These are phyloP conservation scores for Eimeria maxima DNA, from an alignment of 169 alveolate species.

Conservation along the genomic window DNA sequence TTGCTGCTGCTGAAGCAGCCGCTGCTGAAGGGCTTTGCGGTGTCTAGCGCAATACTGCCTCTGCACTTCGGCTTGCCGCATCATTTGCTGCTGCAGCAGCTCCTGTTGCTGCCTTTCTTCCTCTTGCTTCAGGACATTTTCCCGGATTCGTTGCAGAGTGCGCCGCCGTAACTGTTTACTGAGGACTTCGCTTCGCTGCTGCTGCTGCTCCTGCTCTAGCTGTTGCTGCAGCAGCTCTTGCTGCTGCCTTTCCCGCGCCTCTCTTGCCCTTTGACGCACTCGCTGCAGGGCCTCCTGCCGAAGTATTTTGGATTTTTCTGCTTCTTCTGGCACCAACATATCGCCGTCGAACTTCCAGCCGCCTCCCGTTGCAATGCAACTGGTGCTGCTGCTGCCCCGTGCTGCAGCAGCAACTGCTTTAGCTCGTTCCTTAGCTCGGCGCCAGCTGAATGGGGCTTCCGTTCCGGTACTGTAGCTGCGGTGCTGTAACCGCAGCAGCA, in stretches of 20 bases:
- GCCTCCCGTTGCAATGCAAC: not conserved
- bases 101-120: constrained; percentile 56
- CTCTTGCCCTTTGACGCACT: constrained; percentile 64
- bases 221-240: constrained; percentile 21
- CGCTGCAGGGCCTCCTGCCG: constrained; percentile 45
- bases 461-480: constrained; percentile 55
- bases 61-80: constrained; percentile 34
- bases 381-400: constrained; percentile 52
- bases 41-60: constrained; percentile 60
- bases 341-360: constrained; percentile 51
- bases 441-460: constrained; percentile 45
- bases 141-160: constrained; percentile 62
- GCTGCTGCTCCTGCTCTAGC: constrained; percentile 65
- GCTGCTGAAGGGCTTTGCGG: constrained; percentile 60
- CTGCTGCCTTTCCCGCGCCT: constrained; percentile 55
- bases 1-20: constrained; percentile 58
- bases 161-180: constrained; percentile 28
- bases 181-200: constrained; percentile 26
- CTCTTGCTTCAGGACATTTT: constrained; percentile 30
- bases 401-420: not conserved
- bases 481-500: constrained; percentile 45
- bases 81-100: constrained; percentile 50
- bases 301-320: not conserved
- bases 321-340: constrained; percentile 47
- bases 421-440: constrained; percentile 4